Conservation (phyloP, 2,329 filamentous ascomycete genomes). For the Colletotrichum orchidophilum region DNA sequence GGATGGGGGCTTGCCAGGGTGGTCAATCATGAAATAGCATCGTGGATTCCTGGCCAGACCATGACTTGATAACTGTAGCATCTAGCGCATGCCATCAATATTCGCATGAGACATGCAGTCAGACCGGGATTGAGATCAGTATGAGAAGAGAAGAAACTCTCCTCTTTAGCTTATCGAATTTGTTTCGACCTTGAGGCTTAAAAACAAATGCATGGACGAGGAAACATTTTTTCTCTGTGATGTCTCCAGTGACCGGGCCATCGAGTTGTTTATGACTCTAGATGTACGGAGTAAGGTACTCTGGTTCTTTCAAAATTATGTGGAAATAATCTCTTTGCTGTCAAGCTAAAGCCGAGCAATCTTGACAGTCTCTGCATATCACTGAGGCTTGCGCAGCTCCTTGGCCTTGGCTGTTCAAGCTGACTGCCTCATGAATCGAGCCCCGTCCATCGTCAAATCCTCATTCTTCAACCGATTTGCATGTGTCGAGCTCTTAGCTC, state of each 20-base stretch:
- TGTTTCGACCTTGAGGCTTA: background rate
- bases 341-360: background rate
- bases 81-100: background rate
- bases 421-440: background rate
- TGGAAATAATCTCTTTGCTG: background rate
- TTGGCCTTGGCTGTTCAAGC: background rate
- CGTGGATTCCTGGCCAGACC: background rate
- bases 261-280: too few relatives aligned
- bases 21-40: background rate
- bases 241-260: too few relatives aligned
- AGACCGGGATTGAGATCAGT: background rate
- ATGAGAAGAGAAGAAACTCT: background rate
- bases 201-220: background rate
- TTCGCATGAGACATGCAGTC: background rate
- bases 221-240: background rate
- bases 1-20: background rate
- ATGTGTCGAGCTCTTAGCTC: background rate
- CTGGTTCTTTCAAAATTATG: background rate
- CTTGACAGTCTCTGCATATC: background rate
- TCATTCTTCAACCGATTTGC: constrained; percentile 1
- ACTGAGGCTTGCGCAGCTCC: background rate
- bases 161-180: background rate
- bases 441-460: background rate
- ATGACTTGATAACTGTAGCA: background rate
- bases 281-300: too few relatives aligned